These are phyloP conservation scores for Ophiostoma sp. DNA, from an alignment of 2,329 filamentous ascomycete species.

Conservation along the genomic window DNA sequence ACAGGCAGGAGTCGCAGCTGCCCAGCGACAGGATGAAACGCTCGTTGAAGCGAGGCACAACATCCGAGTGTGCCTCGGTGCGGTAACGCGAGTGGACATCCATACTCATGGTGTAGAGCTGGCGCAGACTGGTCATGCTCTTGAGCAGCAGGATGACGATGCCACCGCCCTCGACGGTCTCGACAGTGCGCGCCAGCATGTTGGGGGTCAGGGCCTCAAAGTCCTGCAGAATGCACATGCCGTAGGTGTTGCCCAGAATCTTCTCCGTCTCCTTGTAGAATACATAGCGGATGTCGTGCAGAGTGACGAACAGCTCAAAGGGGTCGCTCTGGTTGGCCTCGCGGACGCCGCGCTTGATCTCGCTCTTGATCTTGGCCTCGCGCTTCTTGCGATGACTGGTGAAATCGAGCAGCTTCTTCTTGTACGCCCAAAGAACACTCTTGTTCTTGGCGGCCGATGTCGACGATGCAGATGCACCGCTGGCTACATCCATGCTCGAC, in stretches of 20 bases:
- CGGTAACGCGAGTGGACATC: slow-evolving; percentile 95
- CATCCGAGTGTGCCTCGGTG: slow-evolving; percentile 92
- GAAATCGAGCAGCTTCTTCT: slow-evolving; percentile 92
- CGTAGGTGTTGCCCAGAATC: slow-evolving; percentile 91
- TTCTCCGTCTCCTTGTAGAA: slow-evolving; percentile 99
- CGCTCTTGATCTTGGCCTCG: slow-evolving; percentile 96
- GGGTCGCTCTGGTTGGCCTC: slow-evolving; percentile 90
- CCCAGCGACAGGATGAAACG: slow-evolving; percentile 92
- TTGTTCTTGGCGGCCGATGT: slow-evolving; percentile 80
- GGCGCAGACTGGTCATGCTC: slow-evolving; percentile 94
- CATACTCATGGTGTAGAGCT: slow-evolving; percentile 95
- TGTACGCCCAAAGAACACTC: slow-evolving; percentile 93
- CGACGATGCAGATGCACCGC: slow-evolving; percentile 11
- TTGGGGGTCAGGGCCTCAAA: slow-evolving; percentile 99
- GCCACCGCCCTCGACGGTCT: slow-evolving; percentile 95
- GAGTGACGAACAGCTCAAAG: slow-evolving; percentile 93
- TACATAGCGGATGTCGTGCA: slow-evolving; percentile 96
- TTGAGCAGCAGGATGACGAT: slow-evolving; percentile 86
- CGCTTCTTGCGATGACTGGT: slow-evolving; percentile 97
- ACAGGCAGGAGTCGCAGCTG: slow-evolving; percentile 89
- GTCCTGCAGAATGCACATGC: slow-evolving; percentile 80
- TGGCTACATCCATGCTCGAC: slow-evolving; percentile 53
- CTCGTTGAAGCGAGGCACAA: slow-evolving; percentile 95
- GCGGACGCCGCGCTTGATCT: slow-evolving; percentile 89
- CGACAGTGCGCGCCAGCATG: slow-evolving; percentile 84